Percentiles rank a stretch among this genome's conserved stretches.
These are phyloP conservation scores for Metschnikowia amazonensis DNA, from an alignment of 805 yeast genomes.

Conservation along the genomic window DNA sequence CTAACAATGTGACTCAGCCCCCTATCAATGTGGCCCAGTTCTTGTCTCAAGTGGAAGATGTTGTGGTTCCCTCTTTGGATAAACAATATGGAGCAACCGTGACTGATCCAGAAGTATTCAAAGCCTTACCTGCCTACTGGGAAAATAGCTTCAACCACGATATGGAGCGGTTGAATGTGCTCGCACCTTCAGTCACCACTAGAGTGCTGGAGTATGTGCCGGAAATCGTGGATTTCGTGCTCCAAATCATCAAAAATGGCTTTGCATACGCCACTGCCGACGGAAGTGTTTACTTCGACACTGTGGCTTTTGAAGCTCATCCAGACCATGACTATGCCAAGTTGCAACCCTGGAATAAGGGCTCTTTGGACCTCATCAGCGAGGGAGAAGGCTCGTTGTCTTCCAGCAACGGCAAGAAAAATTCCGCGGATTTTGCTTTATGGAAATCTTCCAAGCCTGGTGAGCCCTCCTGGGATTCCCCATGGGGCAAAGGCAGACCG, in stretches of 20 bases:
- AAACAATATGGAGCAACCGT: conserved; percentile 67
- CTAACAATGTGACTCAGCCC: too few species aligned
- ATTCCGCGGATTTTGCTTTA: conserved; percentile 84
- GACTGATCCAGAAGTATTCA: conserved; percentile 80
- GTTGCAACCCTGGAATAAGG: conserved; percentile 97
- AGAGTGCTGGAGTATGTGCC: conserved; percentile 95
- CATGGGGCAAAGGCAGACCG: conserved; percentile 97
- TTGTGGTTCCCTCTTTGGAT: conserved; percentile 72
- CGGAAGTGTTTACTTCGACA: conserved; percentile 96
- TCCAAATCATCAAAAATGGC: conserved; percentile 70
- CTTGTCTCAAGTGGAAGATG: conserved; percentile 60
- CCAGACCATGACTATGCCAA: conserved; percentile 85
- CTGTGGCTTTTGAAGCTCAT: conserved; percentile 68
- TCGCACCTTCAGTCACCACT: conserved; percentile 81
- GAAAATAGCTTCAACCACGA: conserved; percentile 80
- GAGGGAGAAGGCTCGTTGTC: conserved; percentile 92
- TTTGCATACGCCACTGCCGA: conserved; percentile 80
- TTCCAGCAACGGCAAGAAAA: conserved; percentile 55
- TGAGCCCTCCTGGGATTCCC: conserved; percentile 93
- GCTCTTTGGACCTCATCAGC: conserved; percentile 74
- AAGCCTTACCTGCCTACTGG: conserved; percentile 83
- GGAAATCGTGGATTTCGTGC: conserved; percentile 79
- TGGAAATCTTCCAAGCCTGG: conserved; percentile 98
- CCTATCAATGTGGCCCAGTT: conserved; percentile 21
- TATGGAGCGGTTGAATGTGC: conserved; percentile 79